phyloP scores from a whole-genome alignment of 371 early-diverging fungal genomes.

The Dichotomocladium elegans region DNA sequence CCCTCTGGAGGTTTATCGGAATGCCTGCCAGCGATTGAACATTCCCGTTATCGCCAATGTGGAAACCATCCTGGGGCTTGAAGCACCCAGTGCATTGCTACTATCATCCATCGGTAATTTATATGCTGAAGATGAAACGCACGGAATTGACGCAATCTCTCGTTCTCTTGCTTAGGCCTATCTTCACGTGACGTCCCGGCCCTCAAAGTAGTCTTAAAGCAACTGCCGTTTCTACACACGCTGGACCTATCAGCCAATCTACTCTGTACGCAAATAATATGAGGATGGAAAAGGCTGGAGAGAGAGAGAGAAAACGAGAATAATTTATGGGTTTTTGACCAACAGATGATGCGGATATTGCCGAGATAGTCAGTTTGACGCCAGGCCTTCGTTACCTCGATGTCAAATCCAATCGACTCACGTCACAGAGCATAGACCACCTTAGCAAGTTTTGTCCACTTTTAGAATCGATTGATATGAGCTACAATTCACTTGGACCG shows the following conservation, averaged over 20 bases:
- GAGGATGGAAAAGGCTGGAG: too few relatives aligned
- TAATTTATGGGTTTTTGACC: too few relatives aligned
- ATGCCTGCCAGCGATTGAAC: conserved; percentile 14
- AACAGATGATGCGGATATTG: conserved; percentile 23
- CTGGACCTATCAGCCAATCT: conserved; percentile 26
- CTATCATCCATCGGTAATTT: too few relatives aligned
- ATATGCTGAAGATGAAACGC: too few relatives aligned
- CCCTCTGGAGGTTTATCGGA: conserved; percentile 18
- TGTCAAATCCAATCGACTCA: conserved; percentile 23
- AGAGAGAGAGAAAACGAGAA: too few relatives aligned
- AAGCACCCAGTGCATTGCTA: too few relatives aligned
- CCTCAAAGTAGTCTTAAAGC: conserved; percentile 12
- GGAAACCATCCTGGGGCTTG: background rate
- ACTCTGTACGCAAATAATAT: conserved; percentile 16
- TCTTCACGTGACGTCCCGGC: conserved; percentile 1
- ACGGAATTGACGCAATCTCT: background rate
- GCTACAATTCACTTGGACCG: conserved; percentile 25
- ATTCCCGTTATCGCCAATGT: background rate
- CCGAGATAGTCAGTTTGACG: conserved; percentile 4
- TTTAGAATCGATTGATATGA: conserved; percentile 4
- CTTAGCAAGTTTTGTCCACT: background rate
- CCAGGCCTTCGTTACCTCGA: conserved; percentile 11
- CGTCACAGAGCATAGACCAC: background rate
- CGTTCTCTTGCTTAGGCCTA: conserved; percentile 1
- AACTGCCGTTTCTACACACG: conserved; percentile 5